Percentiles rank a stretch among this genome's conserved stretches.
Conservation (phyloP, 1,284 basidiomycete genomes). For the Pyrrhoderma noxium region DNA sequence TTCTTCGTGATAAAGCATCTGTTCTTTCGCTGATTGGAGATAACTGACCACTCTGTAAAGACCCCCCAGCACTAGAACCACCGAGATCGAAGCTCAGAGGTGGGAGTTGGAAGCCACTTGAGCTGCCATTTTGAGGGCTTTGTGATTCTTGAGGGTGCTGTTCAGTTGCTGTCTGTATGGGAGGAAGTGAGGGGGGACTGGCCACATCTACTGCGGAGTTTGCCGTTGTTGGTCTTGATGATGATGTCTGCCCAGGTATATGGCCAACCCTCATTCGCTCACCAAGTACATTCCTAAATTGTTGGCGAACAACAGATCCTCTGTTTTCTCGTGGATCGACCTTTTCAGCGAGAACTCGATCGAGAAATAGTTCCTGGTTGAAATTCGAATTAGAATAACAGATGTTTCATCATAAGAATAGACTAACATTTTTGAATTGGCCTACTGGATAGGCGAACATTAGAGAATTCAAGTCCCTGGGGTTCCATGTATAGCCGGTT, state of each 20-base stretch:
- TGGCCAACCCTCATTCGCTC: conserved; percentile 51
- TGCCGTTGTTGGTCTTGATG: not conserved
- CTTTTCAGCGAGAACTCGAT: conserved; percentile 74
- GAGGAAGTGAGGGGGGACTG: conserved; percentile 14
- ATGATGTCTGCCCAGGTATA: conserved; percentile 9
- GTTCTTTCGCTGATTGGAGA: conserved; percentile 19
- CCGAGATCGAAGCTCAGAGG: conserved; percentile 29
- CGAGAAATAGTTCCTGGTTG: conserved; percentile 75
- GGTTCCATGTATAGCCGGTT: conserved; percentile 80
- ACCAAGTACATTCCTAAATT: conserved; percentile 56
- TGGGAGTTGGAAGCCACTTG: conserved; percentile 27
- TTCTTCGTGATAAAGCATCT: conserved; percentile 9
- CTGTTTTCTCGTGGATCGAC: conserved; percentile 76
- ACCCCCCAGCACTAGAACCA: conserved; percentile 22
- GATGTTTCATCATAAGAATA: not conserved
- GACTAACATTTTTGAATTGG: conserved; percentile 60
- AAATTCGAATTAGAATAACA: conserved; percentile 2
- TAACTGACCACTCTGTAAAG: conserved; percentile 21
- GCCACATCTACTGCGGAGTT: too few relatives aligned
- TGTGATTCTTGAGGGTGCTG: conserved; percentile 15
- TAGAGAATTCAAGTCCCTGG: conserved; percentile 63
- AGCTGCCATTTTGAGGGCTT: not conserved
- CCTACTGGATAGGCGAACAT: conserved; percentile 84
- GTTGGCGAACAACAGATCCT: conserved; percentile 60
- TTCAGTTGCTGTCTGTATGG: conserved; percentile 14